These are phyloP conservation scores for Pichia occidentalis DNA, from an alignment of 805 yeast species.

Conservation along the genomic window DNA sequence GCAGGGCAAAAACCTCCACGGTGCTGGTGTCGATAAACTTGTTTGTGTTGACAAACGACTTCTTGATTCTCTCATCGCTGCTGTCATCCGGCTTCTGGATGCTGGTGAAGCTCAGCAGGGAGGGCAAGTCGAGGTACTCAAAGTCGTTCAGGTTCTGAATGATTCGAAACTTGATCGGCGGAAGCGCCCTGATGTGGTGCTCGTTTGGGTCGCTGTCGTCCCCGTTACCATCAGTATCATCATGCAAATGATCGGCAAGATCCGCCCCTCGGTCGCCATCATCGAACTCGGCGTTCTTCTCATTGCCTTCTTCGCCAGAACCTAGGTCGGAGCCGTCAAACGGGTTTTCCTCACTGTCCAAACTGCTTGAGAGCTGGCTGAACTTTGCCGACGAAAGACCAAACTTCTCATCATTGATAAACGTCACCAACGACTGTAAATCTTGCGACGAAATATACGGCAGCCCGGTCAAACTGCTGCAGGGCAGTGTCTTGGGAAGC, in stretches of 20 bases:
- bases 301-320: conserved; percentile 13
- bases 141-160: conserved; percentile 40
- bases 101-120: conserved; percentile 20
- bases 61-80: conserved; percentile 13
- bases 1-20: conserved; percentile 24
- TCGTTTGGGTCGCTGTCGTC: not conserved
- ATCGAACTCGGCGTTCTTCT: too few relatives aligned
- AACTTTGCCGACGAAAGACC: conserved; percentile 21
- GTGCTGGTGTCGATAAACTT: conserved; percentile 25
- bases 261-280: conserved; percentile 3
- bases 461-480: conserved; percentile 43
- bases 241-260: too few relatives aligned
- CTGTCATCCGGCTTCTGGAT: conserved; percentile 9
- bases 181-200: conserved; percentile 24
- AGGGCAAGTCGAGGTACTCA: conserved; percentile 31
- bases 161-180: conserved; percentile 36
- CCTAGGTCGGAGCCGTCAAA: conserved; percentile 28
- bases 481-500: conserved; percentile 43
- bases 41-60: conserved; percentile 26
- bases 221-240: conserved; percentile 25
- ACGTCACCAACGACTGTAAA: conserved; percentile 53
- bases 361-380: not conserved
- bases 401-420: conserved; percentile 44
- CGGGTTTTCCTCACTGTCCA: conserved; percentile 16
- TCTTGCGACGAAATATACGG: conserved; percentile 55